A percentile compares a stretch with the other conserved stretches of the same genome.
These are phyloP conservation scores for Auriscalpium orientale DNA, from an alignment of 768 basidiomycete species.

Conservation along the genomic window DNA sequence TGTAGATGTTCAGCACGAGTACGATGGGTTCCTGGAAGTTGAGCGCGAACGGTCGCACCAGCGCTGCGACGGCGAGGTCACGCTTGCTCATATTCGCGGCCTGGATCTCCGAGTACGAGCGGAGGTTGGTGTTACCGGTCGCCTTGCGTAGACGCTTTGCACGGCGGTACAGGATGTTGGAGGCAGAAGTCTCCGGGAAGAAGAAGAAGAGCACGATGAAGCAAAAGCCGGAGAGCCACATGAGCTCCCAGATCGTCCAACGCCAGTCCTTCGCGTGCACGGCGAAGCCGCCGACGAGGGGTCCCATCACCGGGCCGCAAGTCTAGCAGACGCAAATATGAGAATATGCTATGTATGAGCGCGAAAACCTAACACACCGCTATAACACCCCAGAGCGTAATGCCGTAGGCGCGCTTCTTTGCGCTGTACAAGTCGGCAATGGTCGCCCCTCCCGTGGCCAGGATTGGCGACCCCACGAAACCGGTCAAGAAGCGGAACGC, in stretches of 20 bases:
- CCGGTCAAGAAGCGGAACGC: constrained; percentile 29
- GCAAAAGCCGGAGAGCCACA: constrained; percentile 24
- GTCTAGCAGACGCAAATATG: neutral
- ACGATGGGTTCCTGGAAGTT: constrained; percentile 25
- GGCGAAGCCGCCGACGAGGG: constrained; percentile 28
- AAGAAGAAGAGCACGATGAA: constrained; percentile 22
- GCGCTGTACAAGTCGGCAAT: constrained; percentile 20
- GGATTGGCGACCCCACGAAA: constrained; percentile 27
- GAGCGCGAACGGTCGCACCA: constrained; percentile 26
- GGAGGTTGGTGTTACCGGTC: constrained; percentile 23
- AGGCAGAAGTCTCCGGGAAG: constrained; percentile 25
- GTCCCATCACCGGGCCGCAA: constrained; percentile 22
- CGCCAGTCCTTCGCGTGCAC: constrained; percentile 24
- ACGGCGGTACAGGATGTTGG: constrained; percentile 26
- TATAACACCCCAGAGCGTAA: constrained; percentile 21
- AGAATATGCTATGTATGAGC: neutral
- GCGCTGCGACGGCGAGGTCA: constrained; percentile 17
- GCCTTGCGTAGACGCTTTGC: constrained; percentile 24
- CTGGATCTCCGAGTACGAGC: constrained; percentile 21
- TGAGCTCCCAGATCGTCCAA: constrained; percentile 28
- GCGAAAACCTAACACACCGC: constrained; percentile 11
- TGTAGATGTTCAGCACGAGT: constrained; percentile 24
- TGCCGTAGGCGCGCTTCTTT: constrained; percentile 18
- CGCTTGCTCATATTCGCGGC: constrained; percentile 15
- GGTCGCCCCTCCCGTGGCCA: constrained; percentile 27